phyloP scores from a whole-genome alignment of 2,329 filamentous ascomycete genomes.

The Colletotrichum liaoningense region DNA sequence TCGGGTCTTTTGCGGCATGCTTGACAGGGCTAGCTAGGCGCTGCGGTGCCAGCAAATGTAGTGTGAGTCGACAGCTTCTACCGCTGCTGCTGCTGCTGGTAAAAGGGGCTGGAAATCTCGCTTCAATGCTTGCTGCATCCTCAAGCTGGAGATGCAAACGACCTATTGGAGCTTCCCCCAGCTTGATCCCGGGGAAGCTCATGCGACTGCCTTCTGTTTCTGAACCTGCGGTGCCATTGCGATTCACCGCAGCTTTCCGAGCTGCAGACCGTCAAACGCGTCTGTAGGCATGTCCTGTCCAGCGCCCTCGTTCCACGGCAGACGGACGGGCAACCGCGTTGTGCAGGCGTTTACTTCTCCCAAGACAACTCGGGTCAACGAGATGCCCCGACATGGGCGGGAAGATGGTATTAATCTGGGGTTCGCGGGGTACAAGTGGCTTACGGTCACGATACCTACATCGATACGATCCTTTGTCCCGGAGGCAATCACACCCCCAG shows the following conservation, averaged over 20 bases:
- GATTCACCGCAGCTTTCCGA: slow-evolving; percentile 8
- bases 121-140: slow-evolving; percentile 22
- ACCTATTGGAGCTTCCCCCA: neutral
- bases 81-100: neutral
- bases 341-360: neutral
- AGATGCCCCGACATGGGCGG: neutral
- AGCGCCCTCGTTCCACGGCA: slow-evolving; percentile 1
- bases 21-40: neutral
- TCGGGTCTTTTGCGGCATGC: slow-evolving; percentile 9
- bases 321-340: neutral
- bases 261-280: neutral
- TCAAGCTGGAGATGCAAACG: slow-evolving; percentile 6
- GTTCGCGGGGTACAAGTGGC: slow-evolving; percentile 24
- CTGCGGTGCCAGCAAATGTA: slow-evolving; percentile 6
- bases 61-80: neutral
- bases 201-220: slow-evolving; percentile 32
- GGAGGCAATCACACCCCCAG: slow-evolving; percentile 20
- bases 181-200: slow-evolving; percentile 14
- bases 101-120: slow-evolving; percentile 23
- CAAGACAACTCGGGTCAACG: neutral
- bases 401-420: slow-evolving; percentile 13
- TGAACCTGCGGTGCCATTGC: slow-evolving; percentile 10
- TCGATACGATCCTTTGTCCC: slow-evolving; percentile 17
- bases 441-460: neutral
- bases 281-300: neutral